A percentile compares a stretch with the other conserved stretches of the same genome.
Conservation (phyloP, 495 filamentous ascomycete genomes). For the Aspergillus bertholletiae region DNA sequence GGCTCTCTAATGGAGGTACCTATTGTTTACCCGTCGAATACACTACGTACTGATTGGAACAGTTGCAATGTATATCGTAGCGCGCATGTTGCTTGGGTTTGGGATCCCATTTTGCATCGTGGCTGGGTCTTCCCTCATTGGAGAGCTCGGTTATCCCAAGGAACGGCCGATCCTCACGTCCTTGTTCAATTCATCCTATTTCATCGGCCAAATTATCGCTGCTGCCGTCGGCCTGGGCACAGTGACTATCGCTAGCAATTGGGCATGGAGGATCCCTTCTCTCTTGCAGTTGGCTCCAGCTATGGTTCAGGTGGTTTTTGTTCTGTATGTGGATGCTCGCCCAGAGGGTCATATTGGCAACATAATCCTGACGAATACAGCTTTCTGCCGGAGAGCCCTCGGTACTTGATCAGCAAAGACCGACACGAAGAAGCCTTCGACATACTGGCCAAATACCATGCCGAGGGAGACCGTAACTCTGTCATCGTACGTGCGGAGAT, state of each 20-base stretch:
- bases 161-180: slow-evolving; percentile 63
- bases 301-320: slow-evolving; percentile 22
- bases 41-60: slow-evolving; percentile 21
- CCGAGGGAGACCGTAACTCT: slow-evolving; percentile 50
- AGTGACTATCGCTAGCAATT: slow-evolving; percentile 49
- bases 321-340: slow-evolving; percentile 33
- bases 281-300: slow-evolving; percentile 50
- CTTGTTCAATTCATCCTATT: slow-evolving; percentile 65
- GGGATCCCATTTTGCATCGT: slow-evolving; percentile 64
- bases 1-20: slow-evolving; percentile 27
- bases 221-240: slow-evolving; percentile 57
- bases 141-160: slow-evolving; percentile 64
- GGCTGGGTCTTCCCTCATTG: slow-evolving; percentile 60
- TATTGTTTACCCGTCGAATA: not conserved
- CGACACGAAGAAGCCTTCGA: slow-evolving; percentile 53
- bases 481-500: slow-evolving; percentile 59
- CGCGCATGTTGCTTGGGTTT: slow-evolving; percentile 63
- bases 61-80: slow-evolving; percentile 61
- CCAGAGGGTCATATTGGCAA: not conserved
- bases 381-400: slow-evolving; percentile 57
- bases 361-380: slow-evolving; percentile 10
- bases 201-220: slow-evolving; percentile 58
- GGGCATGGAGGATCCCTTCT: slow-evolving; percentile 65
- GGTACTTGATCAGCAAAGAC: slow-evolving; percentile 59
- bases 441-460: slow-evolving; percentile 59